Evolutionary conservation across 2,329 filamentous ascomycete genomes (phyloP).

Genomic region (Phaeosphaeria sp.): DNA sequence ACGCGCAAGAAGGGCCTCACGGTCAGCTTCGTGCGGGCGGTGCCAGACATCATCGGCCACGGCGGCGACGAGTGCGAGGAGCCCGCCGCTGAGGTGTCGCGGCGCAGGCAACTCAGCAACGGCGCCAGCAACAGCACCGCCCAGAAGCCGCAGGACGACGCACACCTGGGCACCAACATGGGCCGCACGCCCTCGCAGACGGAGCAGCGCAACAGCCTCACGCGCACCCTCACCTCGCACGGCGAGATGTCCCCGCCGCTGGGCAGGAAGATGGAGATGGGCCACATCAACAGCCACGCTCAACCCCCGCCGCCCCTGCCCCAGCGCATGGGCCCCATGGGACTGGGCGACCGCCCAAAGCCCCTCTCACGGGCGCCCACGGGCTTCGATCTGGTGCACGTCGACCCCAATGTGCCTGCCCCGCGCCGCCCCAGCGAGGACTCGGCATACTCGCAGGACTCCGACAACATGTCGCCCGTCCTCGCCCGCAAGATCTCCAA

Average conservation of each 20-base stretch:
- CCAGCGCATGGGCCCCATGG: constrained; percentile 42
- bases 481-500: constrained; percentile 29
- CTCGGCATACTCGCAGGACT: constrained; percentile 41
- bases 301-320: constrained; percentile 35
- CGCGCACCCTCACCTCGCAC: constrained; percentile 41
- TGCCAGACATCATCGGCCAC: constrained; percentile 85
- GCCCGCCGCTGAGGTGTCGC: constrained; percentile 74
- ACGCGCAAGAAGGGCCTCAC: constrained; percentile 68
- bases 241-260: constrained; percentile 47
- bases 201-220: constrained; percentile 39
- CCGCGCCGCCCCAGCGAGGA: constrained; percentile 43
- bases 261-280: constrained; percentile 45
- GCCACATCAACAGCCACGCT: constrained; percentile 43
- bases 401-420: constrained; percentile 18
- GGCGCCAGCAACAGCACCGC: constrained; percentile 20
- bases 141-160: constrained; percentile 40
- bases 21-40: constrained; percentile 75
- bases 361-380: constrained; percentile 41
- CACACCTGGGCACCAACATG: constrained; percentile 33
- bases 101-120: constrained; percentile 54
- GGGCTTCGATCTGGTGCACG: constrained; percentile 34
- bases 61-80: constrained; percentile 83
- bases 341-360: constrained; percentile 42
- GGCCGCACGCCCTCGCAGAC: constrained; percentile 35
- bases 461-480: constrained; percentile 34